Evolutionary conservation across 768 basidiomycete genomes (phyloP).

Genomic region (Thelephora aurantiotincta): DNA sequence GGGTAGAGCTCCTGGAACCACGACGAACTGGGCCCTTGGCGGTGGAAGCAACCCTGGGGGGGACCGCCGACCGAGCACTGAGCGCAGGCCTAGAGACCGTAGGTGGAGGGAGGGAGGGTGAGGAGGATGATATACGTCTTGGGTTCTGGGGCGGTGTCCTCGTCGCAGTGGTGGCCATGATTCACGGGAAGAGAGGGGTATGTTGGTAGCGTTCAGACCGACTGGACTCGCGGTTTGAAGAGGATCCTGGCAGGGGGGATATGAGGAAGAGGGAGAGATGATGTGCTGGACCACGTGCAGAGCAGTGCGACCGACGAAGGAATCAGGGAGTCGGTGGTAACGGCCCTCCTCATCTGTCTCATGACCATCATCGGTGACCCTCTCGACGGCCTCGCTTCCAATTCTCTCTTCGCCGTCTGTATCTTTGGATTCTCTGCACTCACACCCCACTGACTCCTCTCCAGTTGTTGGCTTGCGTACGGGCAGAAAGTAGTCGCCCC

Average conservation of each 20-base stretch:
- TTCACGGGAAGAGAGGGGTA: constrained; percentile 8
- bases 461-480: constrained; percentile 31
- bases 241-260: too few species aligned
- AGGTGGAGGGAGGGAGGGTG: constrained; percentile 25
- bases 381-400: constrained; percentile 20
- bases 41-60: constrained; percentile 40
- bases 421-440: background rate
- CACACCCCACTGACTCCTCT: background rate
- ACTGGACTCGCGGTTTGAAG: background rate
- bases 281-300: too few species aligned
- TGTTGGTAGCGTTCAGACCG: background rate
- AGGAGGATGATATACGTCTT: constrained; percentile 31
- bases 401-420: constrained; percentile 22
- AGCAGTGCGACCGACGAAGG: too few species aligned
- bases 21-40: constrained; percentile 35
- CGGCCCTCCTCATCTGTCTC: too few species aligned
- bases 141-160: constrained; percentile 29
- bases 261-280: too few species aligned
- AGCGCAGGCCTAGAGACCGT: constrained; percentile 34
- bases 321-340: too few species aligned
- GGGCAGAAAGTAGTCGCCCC: constrained; percentile 19
- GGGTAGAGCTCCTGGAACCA: constrained; percentile 27
- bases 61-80: constrained; percentile 51
- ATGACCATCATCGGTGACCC: constrained; percentile 6
- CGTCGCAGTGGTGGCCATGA: constrained; percentile 33